Conservation (phyloP, 768 basidiomycete genomes). For the Lactarius hengduanensis region DNA sequence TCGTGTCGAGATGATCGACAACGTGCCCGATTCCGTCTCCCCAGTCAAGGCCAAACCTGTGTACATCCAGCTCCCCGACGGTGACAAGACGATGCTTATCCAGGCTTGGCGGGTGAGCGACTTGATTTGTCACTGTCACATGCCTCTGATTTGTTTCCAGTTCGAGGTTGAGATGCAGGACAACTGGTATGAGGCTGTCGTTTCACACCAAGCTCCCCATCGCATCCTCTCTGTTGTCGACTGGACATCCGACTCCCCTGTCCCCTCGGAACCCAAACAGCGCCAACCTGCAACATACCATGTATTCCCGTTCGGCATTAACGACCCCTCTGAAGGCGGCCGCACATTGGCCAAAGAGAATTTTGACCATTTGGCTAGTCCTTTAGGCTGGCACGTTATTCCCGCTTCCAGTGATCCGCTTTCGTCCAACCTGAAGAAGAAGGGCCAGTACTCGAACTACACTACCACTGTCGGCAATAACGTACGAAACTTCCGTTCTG, state of each 20-base stretch:
- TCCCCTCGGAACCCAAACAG: conserved; percentile 37
- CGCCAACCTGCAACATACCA: conserved; percentile 49
- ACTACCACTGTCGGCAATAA: conserved; percentile 89
- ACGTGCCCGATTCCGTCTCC: conserved; percentile 73
- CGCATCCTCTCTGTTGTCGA: conserved; percentile 88
- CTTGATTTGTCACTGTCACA: not conserved
- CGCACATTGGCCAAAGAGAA: conserved; percentile 60
- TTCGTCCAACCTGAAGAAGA: conserved; percentile 29
- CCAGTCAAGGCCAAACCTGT: conserved; percentile 80
- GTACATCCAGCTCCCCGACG: conserved; percentile 77
- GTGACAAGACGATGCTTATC: conserved; percentile 57
- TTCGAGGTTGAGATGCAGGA: conserved; percentile 92
- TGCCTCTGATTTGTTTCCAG: conserved; percentile 35
- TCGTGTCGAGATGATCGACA: conserved; percentile 46
- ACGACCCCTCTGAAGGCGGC: conserved; percentile 77
- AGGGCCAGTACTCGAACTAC: conserved; percentile 47
- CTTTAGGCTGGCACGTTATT: conserved; percentile 88
- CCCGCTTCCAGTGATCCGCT: conserved; percentile 70
- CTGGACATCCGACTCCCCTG: conserved; percentile 82
- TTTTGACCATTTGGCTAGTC: conserved; percentile 76
- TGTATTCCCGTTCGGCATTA: conserved; percentile 78
- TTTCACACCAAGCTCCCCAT: conserved; percentile 72
- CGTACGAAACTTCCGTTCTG: conserved; percentile 38
- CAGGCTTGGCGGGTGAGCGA: conserved; percentile 78
- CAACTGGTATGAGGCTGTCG: conserved; percentile 94